Percentiles rank a stretch among this genome's conserved stretches.
Evolutionary conservation across 345 rosid species (phyloP).

Genomic region (Eucalyptus curtisii): DNA sequence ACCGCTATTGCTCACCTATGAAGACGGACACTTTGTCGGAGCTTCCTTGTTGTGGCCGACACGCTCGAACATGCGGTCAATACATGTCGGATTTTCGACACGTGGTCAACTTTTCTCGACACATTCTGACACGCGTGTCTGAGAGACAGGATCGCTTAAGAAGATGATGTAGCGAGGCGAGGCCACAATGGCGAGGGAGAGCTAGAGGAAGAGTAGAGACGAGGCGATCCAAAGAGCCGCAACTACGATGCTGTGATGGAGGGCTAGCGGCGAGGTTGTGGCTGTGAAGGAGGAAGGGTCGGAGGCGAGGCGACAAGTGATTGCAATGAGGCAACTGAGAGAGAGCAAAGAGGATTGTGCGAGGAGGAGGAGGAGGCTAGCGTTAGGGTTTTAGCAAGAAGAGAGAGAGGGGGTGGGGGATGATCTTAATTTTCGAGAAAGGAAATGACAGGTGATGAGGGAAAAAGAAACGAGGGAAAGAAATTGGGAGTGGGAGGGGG

Average conservation of each 20-base stretch:
- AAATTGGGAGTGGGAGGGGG: rapidly evolving
- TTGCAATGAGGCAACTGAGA: rapidly evolving
- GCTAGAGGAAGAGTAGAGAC: rapidly evolving
- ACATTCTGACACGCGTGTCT: rapidly evolving
- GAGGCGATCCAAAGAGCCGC: rapidly evolving
- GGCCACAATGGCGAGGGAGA: no score
- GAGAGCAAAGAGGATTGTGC: no score
- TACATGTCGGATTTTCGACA: rapidly evolving
- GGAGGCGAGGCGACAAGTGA: rapidly evolving
- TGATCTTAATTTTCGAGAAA: no score
- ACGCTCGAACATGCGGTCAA: rapidly evolving
- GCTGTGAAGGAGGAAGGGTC: rapidly evolving
- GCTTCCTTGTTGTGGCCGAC: rapidly evolving
- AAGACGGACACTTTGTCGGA: rapidly evolving
- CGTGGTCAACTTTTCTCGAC: no score
- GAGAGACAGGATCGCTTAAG: rapidly evolving
- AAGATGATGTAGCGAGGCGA: no score
- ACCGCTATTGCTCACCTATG: no score
- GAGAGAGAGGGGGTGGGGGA: no score
- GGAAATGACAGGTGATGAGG: no score
- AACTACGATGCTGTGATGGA: rapidly evolving
- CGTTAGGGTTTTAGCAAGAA: no score
- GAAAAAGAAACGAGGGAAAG: no score
- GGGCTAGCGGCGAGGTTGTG: rapidly evolving
- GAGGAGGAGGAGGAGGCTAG: rapidly evolving